These are phyloP conservation scores for Petunia axillaris DNA, from an alignment of 257 asterid species.

Conservation along the genomic window DNA sequence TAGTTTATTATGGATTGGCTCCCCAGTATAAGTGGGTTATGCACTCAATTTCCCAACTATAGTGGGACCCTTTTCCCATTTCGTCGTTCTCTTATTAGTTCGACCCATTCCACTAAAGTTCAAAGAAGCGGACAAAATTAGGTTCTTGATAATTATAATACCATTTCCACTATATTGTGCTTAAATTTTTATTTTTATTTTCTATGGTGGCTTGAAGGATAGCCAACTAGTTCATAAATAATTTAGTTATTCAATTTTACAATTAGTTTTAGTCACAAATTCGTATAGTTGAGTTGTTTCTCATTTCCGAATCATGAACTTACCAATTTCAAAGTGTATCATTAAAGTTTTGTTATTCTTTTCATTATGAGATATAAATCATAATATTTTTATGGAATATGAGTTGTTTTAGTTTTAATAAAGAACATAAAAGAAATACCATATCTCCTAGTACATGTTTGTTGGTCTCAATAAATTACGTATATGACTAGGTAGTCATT, in stretches of 20 bases:
- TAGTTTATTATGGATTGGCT: background rate
- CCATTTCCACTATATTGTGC: background rate
- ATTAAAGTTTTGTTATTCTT: background rate
- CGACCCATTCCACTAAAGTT: slow-evolving; percentile 19
- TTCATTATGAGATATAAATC: no score
- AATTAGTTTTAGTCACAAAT: background rate
- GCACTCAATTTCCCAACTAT: slow-evolving; percentile 23
- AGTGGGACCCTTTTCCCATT: slow-evolving; percentile 17
- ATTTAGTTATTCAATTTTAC: background rate
- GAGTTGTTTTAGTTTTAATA: no score
- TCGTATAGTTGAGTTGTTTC: no score
- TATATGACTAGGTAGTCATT: no score
- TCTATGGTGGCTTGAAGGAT: background rate
- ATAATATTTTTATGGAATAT: background rate
- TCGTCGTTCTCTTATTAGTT: background rate
- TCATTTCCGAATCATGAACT: background rate
- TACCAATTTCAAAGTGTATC: no score
- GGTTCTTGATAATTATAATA: slow-evolving; percentile 21
- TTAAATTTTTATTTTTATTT: background rate
- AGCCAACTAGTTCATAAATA: background rate
- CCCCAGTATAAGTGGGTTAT: slow-evolving; percentile 12
- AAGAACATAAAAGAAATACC: no score
- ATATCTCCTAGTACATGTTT: no score
- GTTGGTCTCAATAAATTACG: no score
- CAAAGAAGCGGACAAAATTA: slow-evolving; percentile 12